Percentiles rank a stretch among this genome's conserved stretches.
Evolutionary conservation across 2,329 filamentous ascomycete species (phyloP).

Genomic region (Scopulariopsis brevicaulis): DNA sequence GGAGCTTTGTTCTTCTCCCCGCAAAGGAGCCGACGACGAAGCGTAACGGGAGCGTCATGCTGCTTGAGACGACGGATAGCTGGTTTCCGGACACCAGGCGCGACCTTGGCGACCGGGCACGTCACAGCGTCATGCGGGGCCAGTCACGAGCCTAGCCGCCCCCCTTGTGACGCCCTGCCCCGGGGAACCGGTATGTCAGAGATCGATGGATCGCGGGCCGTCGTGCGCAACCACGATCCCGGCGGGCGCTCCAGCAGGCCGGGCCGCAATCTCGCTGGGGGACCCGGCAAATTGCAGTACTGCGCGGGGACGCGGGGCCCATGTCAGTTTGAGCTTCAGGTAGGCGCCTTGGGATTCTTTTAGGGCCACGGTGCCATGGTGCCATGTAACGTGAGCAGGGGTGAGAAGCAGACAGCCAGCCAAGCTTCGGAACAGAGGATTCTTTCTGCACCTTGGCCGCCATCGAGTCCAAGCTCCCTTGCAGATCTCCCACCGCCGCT

Average conservation of each 20-base stretch:
- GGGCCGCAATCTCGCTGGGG: neutral
- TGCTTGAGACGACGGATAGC: too few relatives aligned
- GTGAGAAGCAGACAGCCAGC: neutral
- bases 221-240: neutral
- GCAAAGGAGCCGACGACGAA: too few relatives aligned
- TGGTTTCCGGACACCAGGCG: too few relatives aligned
- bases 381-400: neutral
- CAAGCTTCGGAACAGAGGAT: neutral
- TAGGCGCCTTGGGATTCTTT: neutral
- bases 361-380: neutral
- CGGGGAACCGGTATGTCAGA: neutral
- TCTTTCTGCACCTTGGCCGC: neutral
- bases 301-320: neutral
- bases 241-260: neutral
- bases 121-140: too few relatives aligned
- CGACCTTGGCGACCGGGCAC: too few relatives aligned
- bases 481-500: neutral
- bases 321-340: constrained; percentile 5
- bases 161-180: neutral
- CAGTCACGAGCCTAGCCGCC: neutral
- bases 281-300: neutral
- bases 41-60: too few relatives aligned
- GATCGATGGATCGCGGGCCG: neutral
- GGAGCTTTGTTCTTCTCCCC: too few relatives aligned
- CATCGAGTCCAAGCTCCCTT: neutral